Percentiles rank a stretch among this genome's conserved stretches.
Evolutionary conservation across 176 grass and related monocot genomes (phyloP).

Genomic region (Oryza rufipogon): DNA sequence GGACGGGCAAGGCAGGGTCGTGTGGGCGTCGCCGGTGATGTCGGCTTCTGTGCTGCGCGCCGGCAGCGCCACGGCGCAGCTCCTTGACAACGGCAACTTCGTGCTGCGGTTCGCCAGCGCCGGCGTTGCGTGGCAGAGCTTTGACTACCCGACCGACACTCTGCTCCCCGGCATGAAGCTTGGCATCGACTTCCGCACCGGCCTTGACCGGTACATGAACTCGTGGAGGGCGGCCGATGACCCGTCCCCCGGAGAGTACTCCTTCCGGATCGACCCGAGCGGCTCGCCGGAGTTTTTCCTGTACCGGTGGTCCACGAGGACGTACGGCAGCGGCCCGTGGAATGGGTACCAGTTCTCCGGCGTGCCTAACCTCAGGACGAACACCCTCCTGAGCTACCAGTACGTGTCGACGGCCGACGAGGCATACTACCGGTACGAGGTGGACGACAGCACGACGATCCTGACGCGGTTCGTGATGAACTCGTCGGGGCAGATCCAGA

Average conservation of each 20-base stretch:
- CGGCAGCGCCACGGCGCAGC: slow-evolving; percentile 44
- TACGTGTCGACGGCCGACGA: slow-evolving; percentile 42
- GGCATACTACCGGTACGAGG: slow-evolving; percentile 46
- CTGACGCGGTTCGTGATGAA: slow-evolving; percentile 53
- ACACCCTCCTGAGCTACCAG: slow-evolving; percentile 36
- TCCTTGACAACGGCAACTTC: slow-evolving; percentile 63
- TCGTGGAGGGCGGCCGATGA: slow-evolving; percentile 49
- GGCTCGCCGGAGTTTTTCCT: slow-evolving; percentile 54
- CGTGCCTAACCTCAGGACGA: slow-evolving; percentile 44
- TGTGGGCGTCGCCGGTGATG: slow-evolving; percentile 42
- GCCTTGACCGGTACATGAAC: slow-evolving; percentile 35
- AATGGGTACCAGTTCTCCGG: slow-evolving; percentile 57
- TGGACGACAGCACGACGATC: neutral
- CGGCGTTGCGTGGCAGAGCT: neutral
- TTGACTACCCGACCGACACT: slow-evolving; percentile 35
- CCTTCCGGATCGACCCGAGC: slow-evolving; percentile 40
- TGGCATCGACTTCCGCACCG: slow-evolving; percentile 39
- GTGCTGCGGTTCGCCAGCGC: slow-evolving; percentile 35
- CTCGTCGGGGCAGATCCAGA: slow-evolving; percentile 40
- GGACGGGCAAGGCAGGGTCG: neutral
- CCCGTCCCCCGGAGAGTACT: slow-evolving; percentile 46
- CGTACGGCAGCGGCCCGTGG: slow-evolving; percentile 58
- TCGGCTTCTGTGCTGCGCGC: neutral
- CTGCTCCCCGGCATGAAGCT: slow-evolving; percentile 55
- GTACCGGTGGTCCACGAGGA: neutral